These are phyloP conservation scores for Hemisphaericaspora xylanilytica DNA, from an alignment of 1,139 yeast species.

Conservation along the genomic window DNA sequence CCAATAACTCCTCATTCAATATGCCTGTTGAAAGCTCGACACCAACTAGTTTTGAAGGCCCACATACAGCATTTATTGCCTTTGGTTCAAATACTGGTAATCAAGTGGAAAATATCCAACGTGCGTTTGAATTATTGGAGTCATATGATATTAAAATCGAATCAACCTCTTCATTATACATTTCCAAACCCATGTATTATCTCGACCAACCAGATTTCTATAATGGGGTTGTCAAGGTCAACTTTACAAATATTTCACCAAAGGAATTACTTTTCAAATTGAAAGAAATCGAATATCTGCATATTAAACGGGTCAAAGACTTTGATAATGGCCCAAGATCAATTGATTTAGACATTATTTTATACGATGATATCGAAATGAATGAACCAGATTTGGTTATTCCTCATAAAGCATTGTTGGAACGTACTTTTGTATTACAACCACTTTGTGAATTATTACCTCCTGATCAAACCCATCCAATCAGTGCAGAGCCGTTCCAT, in stretches of 20 bases:
- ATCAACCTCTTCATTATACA: constrained; percentile 73
- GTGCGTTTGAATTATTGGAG: constrained; percentile 54
- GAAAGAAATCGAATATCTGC: constrained; percentile 75
- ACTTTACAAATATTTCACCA: constrained; percentile 54
- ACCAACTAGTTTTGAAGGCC: constrained; percentile 10
- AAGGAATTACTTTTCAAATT: constrained; percentile 56
- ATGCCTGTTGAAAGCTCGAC: constrained; percentile 30
- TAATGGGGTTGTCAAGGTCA: constrained; percentile 77
- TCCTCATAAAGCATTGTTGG: constrained; percentile 88
- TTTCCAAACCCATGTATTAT: constrained; percentile 91
- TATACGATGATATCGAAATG: constrained; percentile 59
- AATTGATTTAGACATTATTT: constrained; percentile 82
- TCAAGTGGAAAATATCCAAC: constrained; percentile 56
- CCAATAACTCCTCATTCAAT: constrained; percentile 16
- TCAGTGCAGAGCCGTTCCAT: constrained; percentile 76
- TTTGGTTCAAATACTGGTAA: constrained; percentile 89
- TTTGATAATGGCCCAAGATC: constrained; percentile 90
- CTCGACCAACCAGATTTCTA: constrained; percentile 77
- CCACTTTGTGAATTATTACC: constrained; percentile 81
- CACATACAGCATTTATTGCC: constrained; percentile 69
- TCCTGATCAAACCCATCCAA: constrained; percentile 68
- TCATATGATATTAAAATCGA: constrained; percentile 45
- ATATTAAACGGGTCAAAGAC: constrained; percentile 67
- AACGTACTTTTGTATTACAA: constrained; percentile 82
- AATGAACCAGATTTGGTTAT: constrained; percentile 61